A percentile compares a stretch with the other conserved stretches of the same genome.
Evolutionary conservation across 495 filamentous ascomycete genomes (phyloP).

Genomic region (Parathielavia appendiculata): DNA sequence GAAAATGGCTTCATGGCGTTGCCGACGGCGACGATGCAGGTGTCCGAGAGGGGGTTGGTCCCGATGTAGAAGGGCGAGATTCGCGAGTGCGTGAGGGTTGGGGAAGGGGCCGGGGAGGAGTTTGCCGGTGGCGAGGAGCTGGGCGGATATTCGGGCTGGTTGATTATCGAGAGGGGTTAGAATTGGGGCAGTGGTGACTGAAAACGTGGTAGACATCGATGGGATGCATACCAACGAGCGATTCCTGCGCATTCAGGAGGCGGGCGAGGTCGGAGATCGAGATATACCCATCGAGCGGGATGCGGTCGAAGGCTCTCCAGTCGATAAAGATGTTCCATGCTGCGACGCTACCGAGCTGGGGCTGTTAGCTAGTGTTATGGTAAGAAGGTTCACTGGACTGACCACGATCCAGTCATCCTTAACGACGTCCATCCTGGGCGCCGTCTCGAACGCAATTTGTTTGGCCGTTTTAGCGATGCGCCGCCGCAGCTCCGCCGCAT

Average conservation of each 20-base stretch:
- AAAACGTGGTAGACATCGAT: too few relatives aligned
- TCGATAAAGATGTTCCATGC: conserved; percentile 28
- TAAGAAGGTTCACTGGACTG: not conserved
- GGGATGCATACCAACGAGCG: conserved; percentile 21
- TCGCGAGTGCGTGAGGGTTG: conserved; percentile 22
- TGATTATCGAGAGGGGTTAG: not conserved
- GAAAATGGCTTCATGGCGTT: conserved; percentile 27
- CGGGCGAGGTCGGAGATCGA: conserved; percentile 26
- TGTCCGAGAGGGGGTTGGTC: conserved; percentile 11
- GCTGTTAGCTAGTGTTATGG: not conserved
- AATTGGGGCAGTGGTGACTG: not conserved
- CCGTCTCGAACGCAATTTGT: conserved; percentile 23
- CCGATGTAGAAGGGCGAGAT: conserved; percentile 26
- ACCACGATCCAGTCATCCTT: conserved; percentile 28
- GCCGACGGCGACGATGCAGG: conserved; percentile 24
- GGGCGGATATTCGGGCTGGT: conserved; percentile 23
- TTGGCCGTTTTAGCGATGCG: conserved; percentile 22
- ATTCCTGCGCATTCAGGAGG: conserved; percentile 24
- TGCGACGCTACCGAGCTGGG: conserved; percentile 22
- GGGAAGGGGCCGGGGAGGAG: conserved; percentile 14
- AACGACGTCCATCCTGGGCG: conserved; percentile 19
- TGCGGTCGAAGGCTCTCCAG: conserved; percentile 33
- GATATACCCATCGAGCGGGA: conserved; percentile 27
- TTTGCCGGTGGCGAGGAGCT: conserved; percentile 21
- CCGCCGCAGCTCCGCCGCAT: conserved; percentile 9